A percentile compares a stretch with the other conserved stretches of the same genome.
phyloP scores from a whole-genome alignment of 2,329 filamentous ascomycete genomes.

The Fusarium oxysporum region DNA sequence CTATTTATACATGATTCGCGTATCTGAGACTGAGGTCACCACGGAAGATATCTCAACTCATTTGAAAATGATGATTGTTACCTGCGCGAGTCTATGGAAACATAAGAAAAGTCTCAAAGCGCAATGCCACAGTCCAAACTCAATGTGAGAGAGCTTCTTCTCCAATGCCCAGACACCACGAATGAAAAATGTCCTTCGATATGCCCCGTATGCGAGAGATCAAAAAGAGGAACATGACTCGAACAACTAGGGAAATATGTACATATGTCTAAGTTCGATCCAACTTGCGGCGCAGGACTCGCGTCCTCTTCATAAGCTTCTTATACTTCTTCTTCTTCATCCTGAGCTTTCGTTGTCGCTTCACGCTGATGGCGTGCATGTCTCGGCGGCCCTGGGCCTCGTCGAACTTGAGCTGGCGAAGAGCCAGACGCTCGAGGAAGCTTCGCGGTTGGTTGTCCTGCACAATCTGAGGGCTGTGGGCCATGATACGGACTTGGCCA shows the following conservation, averaged over 20 bases:
- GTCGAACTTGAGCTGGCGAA: constrained; percentile 71
- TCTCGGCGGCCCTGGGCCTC: constrained; percentile 62
- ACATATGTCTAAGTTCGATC: constrained; percentile 67
- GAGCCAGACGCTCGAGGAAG: constrained; percentile 78
- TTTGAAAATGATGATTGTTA: constrained; percentile 48
- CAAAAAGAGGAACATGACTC: constrained; percentile 39
- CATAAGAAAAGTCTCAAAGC: constrained; percentile 44
- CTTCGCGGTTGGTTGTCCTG: constrained; percentile 62
- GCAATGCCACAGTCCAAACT: constrained; percentile 46
- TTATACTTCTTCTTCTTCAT: constrained; percentile 99
- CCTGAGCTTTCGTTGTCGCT: constrained; percentile 91
- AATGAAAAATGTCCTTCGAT: constrained; percentile 40
- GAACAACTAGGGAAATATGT: constrained; percentile 40
- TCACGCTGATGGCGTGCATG: constrained; percentile 90
- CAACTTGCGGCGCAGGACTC: constrained; percentile 87
- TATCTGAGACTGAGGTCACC: constrained; percentile 31
- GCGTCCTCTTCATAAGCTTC: constrained; percentile 95
- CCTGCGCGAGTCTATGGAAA: constrained; percentile 52
- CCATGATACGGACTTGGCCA: constrained; percentile 70
- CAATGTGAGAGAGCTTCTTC: constrained; percentile 42
- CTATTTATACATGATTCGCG: constrained; percentile 43
- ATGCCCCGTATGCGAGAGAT: constrained; percentile 37
- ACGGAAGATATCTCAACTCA: constrained; percentile 32
- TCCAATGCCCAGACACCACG: constrained; percentile 49
- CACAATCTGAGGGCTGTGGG: constrained; percentile 69